These are phyloP conservation scores for Fusarium palustre DNA, from an alignment of 2,329 filamentous ascomycete species.

Conservation along the genomic window DNA sequence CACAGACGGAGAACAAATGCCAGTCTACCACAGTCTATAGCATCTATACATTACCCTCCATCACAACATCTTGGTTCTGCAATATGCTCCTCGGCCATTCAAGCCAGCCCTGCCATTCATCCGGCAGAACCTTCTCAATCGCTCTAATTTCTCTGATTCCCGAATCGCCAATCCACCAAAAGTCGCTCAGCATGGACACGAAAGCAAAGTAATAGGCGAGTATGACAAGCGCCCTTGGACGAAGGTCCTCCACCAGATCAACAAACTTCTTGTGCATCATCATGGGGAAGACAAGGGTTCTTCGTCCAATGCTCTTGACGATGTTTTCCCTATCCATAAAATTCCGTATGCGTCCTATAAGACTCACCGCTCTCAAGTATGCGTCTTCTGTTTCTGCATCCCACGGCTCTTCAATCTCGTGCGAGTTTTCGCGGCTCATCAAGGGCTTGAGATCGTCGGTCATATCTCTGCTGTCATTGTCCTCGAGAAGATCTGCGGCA, in stretches of 20 bases:
- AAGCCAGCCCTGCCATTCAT: constrained; percentile 5
- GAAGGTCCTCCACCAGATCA: constrained; percentile 6
- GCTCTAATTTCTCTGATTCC: background rate
- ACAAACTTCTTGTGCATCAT: constrained; percentile 1
- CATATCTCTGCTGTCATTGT: background rate
- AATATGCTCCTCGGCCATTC: constrained; percentile 8
- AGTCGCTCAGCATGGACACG: background rate
- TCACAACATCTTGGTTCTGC: too few relatives aligned
- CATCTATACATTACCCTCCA: background rate
- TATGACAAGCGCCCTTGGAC: constrained; percentile 8
- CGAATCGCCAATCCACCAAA: constrained; percentile 11
- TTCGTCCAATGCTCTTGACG: background rate
- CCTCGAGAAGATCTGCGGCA: background rate
- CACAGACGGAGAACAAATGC: background rate
- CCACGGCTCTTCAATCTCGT: background rate
- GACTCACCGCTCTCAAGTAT: background rate
- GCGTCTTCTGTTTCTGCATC: constrained; percentile 1
- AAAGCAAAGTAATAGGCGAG: constrained; percentile 9
- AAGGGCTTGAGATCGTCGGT: background rate
- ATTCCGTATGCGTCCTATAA: background rate
- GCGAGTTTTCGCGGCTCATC: background rate
- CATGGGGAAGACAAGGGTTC: constrained; percentile 2
- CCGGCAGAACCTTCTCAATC: background rate
- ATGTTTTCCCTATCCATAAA: background rate
- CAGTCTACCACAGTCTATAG: background rate